Evolutionary conservation across 1,284 basidiomycete genomes (phyloP), one percentile per base, ranked within the genome.

Genomic region (Tilletiopsis washingtonensis): DNA sequence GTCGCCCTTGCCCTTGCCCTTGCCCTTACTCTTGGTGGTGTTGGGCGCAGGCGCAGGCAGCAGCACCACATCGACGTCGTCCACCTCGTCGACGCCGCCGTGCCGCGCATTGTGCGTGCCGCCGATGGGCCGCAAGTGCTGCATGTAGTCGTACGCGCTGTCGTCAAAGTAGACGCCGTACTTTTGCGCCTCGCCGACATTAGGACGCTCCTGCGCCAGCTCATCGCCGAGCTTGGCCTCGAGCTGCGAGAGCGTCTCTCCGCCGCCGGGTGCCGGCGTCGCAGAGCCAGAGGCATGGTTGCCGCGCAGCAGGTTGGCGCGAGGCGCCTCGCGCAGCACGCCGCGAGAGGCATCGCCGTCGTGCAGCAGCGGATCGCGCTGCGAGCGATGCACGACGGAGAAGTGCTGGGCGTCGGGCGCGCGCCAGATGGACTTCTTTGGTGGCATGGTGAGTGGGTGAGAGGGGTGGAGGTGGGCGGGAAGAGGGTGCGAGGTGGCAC

Each of bases 101-200:
- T 59, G 43, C 39, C 56, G 56, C 24, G 55, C 54, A 37, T 69
- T 66, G 17, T 66, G 58, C 17, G 55, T 50, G 27, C 67, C 69
- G 2, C 61, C 54, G 41, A 71, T 64, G 4, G 64, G 54, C 6
- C 69, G 59, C 24, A 99, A 79, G 76, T 99, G 94, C 75, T 93
- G 86, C 88, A 97, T 93, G 78, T 99, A 99, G 75, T 99, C 88
- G 77, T 99, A 99, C 50, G 88, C 81, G n/a, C 88, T 88, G 70
- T 99, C 93, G 76, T 98, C 91, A 77, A 82, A 98, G 76, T 90
- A 91, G 68, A 99, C 78, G 9, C 91, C 93, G 74, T 97, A 94
- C 21, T 82, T 73, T 3, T 88, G 79, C 0, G 94, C 94, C 77
- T 98, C 88, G 50, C 91, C 94, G 54, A 79, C 75, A 47, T 79